These are phyloP conservation scores for Fusarium robinianum DNA, from an alignment of 2,329 filamentous ascomycete genomes.

Conservation along the genomic window DNA sequence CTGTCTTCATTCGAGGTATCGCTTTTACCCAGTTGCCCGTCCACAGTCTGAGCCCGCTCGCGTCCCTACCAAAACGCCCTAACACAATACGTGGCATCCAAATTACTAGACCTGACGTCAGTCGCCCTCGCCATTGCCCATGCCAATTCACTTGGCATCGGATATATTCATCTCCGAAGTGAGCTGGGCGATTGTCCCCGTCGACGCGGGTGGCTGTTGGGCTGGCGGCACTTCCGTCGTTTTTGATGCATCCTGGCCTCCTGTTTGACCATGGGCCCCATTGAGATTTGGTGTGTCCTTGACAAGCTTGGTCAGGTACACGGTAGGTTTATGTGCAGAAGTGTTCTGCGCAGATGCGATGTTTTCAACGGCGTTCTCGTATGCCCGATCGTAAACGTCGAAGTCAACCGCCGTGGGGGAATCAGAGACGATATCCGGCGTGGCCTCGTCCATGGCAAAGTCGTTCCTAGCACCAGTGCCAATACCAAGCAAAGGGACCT, in stretches of 20 bases:
- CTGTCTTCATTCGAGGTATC: conserved; percentile 17
- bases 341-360: conserved; percentile 56
- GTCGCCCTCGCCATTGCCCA: too few species aligned
- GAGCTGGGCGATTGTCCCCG: conserved; percentile 29
- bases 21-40: conserved; percentile 2
- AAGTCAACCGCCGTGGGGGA: conserved; percentile 84
- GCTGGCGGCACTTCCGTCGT: conserved; percentile 5
- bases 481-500: conserved; percentile 76
- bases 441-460: conserved; percentile 46
- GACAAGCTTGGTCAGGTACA: conserved; percentile 56
- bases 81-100: too few species aligned
- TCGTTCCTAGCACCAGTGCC: conserved; percentile 65
- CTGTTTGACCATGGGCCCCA: conserved; percentile 42
- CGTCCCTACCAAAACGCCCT: too few species aligned
- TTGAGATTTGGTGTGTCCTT: conserved; percentile 49
- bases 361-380: conserved; percentile 74
- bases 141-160: conserved; percentile 13
- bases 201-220: conserved; percentile 16
- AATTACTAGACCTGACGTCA: too few species aligned
- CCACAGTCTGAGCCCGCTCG: too few species aligned
- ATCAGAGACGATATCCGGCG: conserved; percentile 69
- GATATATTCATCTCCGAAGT: conserved; percentile 29
- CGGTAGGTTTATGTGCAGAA: conserved; percentile 45
- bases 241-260: conserved; percentile 33
- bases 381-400: conserved; percentile 87